Percentiles rank a stretch among this genome's conserved stretches.
Conservation (phyloP, 2,329 filamentous ascomycete species). For the Epichloe baconii region DNA sequence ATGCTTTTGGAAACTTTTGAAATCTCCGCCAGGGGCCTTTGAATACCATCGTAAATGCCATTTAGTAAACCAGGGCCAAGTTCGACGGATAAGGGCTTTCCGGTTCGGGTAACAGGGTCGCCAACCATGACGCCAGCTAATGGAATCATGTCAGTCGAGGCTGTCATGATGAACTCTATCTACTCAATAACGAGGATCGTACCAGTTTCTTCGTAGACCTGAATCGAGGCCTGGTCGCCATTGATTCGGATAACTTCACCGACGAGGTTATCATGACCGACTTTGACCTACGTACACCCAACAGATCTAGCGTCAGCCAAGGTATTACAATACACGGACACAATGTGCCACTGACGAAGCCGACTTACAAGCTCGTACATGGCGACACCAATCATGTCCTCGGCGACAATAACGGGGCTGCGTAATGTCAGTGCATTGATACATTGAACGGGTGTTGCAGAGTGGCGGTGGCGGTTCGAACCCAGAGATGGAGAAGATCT, state of each 20-base stretch:
- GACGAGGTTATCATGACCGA: conserved; percentile 82
- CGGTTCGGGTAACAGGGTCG: conserved; percentile 79
- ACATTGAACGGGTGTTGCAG: conserved; percentile 2
- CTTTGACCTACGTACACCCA: conserved; percentile 52
- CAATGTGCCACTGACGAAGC: neutral
- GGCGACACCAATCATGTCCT: conserved; percentile 97
- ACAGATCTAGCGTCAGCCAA: neutral
- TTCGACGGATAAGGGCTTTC: conserved; percentile 94
- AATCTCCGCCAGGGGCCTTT: conserved; percentile 83
- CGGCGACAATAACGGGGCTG: conserved; percentile 87
- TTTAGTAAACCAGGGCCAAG: conserved; percentile 94
- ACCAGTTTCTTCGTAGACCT: conserved; percentile 99
- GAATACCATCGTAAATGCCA: conserved; percentile 99
- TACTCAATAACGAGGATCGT: conserved; percentile 16
- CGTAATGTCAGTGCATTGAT: conserved; percentile 11
- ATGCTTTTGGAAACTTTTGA: conserved; percentile 68
- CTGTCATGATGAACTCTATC: neutral
- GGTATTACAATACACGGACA: neutral
- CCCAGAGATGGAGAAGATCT: conserved; percentile 52
- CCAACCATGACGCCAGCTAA: conserved; percentile 88
- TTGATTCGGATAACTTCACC: conserved; percentile 98
- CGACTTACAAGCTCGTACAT: conserved; percentile 91
- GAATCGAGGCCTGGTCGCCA: conserved; percentile 88
- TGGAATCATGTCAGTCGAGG: neutral
- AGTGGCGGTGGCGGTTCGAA: conserved; percentile 20